Percentiles rank a stretch among this genome's conserved stretches.
phyloP scores from a whole-genome alignment of 495 filamentous ascomycete genomes.

The Trichoderma erinaceum region DNA sequence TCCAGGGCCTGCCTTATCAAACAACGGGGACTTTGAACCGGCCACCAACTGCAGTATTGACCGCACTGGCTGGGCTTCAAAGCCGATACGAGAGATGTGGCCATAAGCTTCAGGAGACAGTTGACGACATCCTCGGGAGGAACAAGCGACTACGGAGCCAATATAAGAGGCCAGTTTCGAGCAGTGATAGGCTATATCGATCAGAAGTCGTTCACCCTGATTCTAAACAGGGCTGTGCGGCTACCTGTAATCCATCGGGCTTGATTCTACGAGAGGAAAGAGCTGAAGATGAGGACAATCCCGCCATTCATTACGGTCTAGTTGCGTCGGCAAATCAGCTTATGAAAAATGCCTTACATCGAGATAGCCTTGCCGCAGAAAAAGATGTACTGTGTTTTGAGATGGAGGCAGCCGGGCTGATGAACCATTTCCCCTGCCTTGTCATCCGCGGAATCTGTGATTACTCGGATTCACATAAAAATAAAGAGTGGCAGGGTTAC shows the following conservation, averaged over 20 bases:
- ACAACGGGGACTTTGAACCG: constrained; percentile 31
- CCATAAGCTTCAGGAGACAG: constrained; percentile 22
- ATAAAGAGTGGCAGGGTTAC: too few species aligned
- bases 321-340: background rate
- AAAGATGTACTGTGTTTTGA: background rate
- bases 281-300: constrained; percentile 7
- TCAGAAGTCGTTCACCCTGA: constrained; percentile 22
- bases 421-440: too few species aligned
- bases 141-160: constrained; percentile 23
- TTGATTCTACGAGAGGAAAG: background rate
- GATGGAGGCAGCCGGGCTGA: too few species aligned
- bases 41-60: constrained; percentile 25
- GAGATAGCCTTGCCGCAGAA: constrained; percentile 13
- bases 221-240: background rate
- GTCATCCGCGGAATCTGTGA: too few species aligned
- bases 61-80: constrained; percentile 21
- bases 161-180: constrained; percentile 24
- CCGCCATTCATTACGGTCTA: background rate
- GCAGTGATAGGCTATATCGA: constrained; percentile 30
- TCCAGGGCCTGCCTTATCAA: constrained; percentile 23
- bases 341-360: background rate
- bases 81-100: constrained; percentile 20
- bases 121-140: constrained; percentile 22
- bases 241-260: background rate
- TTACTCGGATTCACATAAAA: too few species aligned